phyloP scores from a whole-genome alignment of 306 rosid species.

The Rubus parviflorus region DNA sequence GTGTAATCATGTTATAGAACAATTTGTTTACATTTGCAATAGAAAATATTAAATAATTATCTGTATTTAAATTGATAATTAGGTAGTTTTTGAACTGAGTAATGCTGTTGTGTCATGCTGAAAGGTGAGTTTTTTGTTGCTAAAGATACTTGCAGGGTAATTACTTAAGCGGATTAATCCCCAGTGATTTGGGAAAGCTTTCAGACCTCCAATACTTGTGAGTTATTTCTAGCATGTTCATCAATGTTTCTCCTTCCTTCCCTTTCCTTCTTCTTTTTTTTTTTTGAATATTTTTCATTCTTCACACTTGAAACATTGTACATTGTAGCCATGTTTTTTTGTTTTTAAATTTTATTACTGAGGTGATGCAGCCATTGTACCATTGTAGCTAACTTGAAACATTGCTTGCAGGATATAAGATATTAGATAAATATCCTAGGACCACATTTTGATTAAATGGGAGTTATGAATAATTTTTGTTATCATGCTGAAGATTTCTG shows the following conservation, averaged over 20 bases:
- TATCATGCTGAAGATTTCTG: not conserved
- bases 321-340: no score
- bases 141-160: conserved; percentile 93
- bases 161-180: conserved; percentile 85
- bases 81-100: not conserved
- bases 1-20: not conserved
- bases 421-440: not conserved
- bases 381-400: not conserved
- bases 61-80: not conserved
- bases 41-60: not conserved
- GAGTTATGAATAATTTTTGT: not conserved
- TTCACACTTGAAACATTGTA: no score
- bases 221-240: conserved; percentile 39
- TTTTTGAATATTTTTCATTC: not conserved
- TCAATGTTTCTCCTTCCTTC: conserved; percentile 12
- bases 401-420: not conserved
- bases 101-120: conserved; percentile 21
- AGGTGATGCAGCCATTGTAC: not conserved
- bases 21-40: not conserved
- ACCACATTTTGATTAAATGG: not conserved
- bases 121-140: conserved; percentile 26
- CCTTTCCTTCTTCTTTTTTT: not conserved
- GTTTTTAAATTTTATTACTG: not conserved
- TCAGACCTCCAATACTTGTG: conserved; percentile 69
- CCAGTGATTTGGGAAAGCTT: conserved; percentile 82